Conservation (phyloP, 2,329 filamentous ascomycete species). For the Berkeleyomyces rouxiae region DNA sequence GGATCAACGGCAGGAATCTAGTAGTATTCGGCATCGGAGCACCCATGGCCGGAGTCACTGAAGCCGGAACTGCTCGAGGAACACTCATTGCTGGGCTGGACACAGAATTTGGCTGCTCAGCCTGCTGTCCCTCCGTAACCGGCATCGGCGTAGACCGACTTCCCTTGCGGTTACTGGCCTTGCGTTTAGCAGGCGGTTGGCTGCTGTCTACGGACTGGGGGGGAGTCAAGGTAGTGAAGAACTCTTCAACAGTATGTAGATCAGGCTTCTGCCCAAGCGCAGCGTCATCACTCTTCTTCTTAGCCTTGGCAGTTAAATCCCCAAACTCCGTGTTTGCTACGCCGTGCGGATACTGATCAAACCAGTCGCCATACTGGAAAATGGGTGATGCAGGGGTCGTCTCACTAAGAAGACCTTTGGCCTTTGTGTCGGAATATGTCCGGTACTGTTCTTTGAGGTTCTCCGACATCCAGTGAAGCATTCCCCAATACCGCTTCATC, state of each 20-base stretch:
- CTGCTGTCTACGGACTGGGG: conserved; percentile 32
- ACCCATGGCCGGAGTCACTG: conserved; percentile 16
- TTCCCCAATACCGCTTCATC: conserved; percentile 97
- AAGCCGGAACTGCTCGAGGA: conserved; percentile 13
- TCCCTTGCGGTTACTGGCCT: conserved; percentile 15
- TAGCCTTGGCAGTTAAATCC: conserved; percentile 53
- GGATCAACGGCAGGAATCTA: not conserved
- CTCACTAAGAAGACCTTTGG: conserved; percentile 24
- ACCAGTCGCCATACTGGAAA: conserved; percentile 95
- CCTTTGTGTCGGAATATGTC: conserved; percentile 64
- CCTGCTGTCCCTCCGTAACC: not conserved
- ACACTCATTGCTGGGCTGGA: conserved; percentile 16
- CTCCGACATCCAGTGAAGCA: conserved; percentile 94
- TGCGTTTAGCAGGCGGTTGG: conserved; percentile 21
- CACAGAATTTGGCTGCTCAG: not conserved
- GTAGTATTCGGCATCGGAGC: not conserved
- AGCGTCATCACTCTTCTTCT: conserved; percentile 69
- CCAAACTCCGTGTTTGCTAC: conserved; percentile 73
- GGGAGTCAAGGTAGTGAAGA: conserved; percentile 67
- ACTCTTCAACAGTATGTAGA: conserved; percentile 87
- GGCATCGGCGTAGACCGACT: not conserved
- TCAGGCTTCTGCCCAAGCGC: conserved; percentile 79
- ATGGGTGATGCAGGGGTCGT: conserved; percentile 32
- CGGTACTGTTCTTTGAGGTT: conserved; percentile 81
- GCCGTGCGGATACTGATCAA: conserved; percentile 83